Evolutionary conservation across 2,329 filamentous ascomycete genomes (phyloP), one percentile per base, ranked within the genome.

Genomic region (Graphilbum fragrans): DNA sequence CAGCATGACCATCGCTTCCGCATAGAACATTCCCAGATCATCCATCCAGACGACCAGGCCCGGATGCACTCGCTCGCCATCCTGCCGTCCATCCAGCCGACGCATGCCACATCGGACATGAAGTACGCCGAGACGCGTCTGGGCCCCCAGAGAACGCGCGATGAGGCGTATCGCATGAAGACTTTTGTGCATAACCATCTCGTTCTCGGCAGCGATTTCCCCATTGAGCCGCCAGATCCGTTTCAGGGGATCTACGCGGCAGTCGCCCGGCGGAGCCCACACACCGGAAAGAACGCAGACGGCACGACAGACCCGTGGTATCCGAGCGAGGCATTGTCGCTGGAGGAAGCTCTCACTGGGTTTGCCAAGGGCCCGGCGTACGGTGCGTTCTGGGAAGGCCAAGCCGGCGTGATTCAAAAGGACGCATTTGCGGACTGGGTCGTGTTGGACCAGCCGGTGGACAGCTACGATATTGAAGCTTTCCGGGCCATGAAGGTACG

Each of bases 51-150:
- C 43, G 80, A 84, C 56, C 80, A 82, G 53, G 58, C 49, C 2
- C 69, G 77, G 23, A 73, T 84, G 51, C 63, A 62, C 40, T 59
- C 63, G 5, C 56, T 81, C 5, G 74, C 74, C 7, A 73, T 84
- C 50, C 67, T 83, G 40, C 77, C 80, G 1, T 81, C 75, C 3
- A 75, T 85, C 41, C 80, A 84, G 52, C 80, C 80, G 5, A 83
- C 80, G 0, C 80, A 84, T 52, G 79, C 80, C 19, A 84, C 80
- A 3, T 80, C 75, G 8, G 80, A 84, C 55, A 81, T 80, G 74
- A 67, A 69, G 5, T 83, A 82, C 50, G 80, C 78, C 9, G 67
- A 74, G 46, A 58, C 56, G 32, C 67, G 80, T 7, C 70, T 85
- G 0, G 80, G 80, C 0, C 50, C 53, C 10, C 57, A 66, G 20